Conservation (phyloP, 306 rosid species). For the Corylus americana region DNA sequence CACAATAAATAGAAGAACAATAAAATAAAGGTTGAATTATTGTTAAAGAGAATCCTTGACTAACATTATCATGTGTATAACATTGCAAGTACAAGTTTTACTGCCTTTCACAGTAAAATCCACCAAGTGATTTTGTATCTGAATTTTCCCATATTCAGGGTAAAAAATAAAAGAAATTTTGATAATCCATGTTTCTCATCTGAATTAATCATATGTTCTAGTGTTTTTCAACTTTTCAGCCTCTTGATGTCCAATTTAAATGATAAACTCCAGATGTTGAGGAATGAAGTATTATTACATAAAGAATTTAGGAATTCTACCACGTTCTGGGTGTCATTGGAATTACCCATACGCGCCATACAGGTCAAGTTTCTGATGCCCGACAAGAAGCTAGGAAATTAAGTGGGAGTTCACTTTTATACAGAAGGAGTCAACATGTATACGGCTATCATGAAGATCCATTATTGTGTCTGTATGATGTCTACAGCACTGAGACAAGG, state of each 20-base stretch:
- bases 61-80: neutral
- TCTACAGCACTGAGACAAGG: neutral
- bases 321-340: neutral
- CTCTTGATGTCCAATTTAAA: neutral
- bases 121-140: neutral
- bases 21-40: neutral
- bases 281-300: neutral
- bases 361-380: neutral
- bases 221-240: conserved; percentile 1
- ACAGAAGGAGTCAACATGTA: neutral
- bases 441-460: neutral
- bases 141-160: neutral
- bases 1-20: neutral
- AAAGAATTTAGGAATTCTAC: neutral
- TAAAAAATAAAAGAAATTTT: neutral
- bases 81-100: neutral
- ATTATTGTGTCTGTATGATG: neutral
- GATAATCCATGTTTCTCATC: neutral
- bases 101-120: neutral
- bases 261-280: neutral
- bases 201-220: neutral
- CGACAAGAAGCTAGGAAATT: neutral
- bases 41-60: neutral
- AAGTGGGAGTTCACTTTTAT: conserved; percentile 3
- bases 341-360: neutral